phyloP scores from a whole-genome alignment of 768 basidiomycete genomes.

The Crepidotus variabilis region DNA sequence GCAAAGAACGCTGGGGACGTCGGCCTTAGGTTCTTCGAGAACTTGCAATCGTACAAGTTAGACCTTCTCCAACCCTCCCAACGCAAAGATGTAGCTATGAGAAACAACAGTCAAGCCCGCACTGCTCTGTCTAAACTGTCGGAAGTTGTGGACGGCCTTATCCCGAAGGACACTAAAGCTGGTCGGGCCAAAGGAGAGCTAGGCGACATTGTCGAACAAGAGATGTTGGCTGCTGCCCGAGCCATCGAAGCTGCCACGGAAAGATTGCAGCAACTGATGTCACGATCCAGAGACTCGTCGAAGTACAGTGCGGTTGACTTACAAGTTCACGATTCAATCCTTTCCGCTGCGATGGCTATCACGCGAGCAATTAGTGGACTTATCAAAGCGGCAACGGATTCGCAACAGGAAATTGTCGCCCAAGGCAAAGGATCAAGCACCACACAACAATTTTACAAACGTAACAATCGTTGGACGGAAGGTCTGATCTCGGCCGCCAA shows the following conservation, averaged over 20 bases:
- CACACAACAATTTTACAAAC: conserved; percentile 97
- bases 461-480: conserved; percentile 99
- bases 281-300: conserved; percentile 82
- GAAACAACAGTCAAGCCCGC: conserved; percentile 87
- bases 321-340: conserved; percentile 97
- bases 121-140: conserved; percentile 79
- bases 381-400: conserved; percentile 95
- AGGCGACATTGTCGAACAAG: conserved; percentile 92
- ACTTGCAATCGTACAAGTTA: conserved; percentile 93
- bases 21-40: conserved; percentile 89
- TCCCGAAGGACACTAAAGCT: conserved; percentile 78
- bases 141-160: conserved; percentile 78
- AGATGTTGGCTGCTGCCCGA: conserved; percentile 90
- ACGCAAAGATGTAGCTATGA: conserved; percentile 83
- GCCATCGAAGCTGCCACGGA: conserved; percentile 93
- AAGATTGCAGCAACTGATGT: conserved; percentile 87
- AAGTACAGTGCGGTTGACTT: conserved; percentile 89
- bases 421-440: conserved; percentile 93
- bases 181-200: conserved; percentile 87
- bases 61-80: conserved; percentile 71
- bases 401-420: conserved; percentile 96
- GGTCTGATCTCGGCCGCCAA: conserved; percentile 98
- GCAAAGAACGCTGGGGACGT: conserved; percentile 87
- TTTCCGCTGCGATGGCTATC: conserved; percentile 90
- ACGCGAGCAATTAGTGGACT: conserved; percentile 92